These are phyloP conservation scores for Dictyostelium firmibasis DNA, from an alignment of 78 protist genomes.

Conservation along the genomic window DNA sequence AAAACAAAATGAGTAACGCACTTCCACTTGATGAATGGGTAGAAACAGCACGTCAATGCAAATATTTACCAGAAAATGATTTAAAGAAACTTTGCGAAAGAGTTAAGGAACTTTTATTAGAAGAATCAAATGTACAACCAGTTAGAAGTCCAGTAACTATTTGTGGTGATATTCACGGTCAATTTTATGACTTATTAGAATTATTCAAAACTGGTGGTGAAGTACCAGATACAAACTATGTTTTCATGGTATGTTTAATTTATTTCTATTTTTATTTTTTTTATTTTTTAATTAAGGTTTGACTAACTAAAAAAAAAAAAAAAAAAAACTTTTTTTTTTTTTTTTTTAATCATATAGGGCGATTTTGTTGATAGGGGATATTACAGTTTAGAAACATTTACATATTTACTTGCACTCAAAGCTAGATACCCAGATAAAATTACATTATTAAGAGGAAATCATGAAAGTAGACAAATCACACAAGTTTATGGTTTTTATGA, in stretches of 20 bases:
- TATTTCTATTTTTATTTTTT: not conserved
- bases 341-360: slow-evolving; percentile 86
- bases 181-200: slow-evolving; percentile 97
- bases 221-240: slow-evolving; percentile 94
- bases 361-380: slow-evolving; percentile 99
- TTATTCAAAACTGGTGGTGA: slow-evolving; percentile 96
- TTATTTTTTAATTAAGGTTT: not conserved
- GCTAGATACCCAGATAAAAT: slow-evolving; percentile 95
- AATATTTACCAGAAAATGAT: slow-evolving; percentile 89
- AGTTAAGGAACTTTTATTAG: slow-evolving; percentile 93
- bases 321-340: not conserved
- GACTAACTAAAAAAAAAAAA: not conserved
- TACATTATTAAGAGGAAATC: slow-evolving; percentile 97
- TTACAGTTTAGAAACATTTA: slow-evolving; percentile 97
- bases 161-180: slow-evolving; percentile 99
- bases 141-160: slow-evolving; percentile 97
- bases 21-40: slow-evolving; percentile 87
- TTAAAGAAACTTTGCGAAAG: slow-evolving; percentile 90
- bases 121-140: slow-evolving; percentile 97
- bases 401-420: slow-evolving; percentile 92
- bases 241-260: slow-evolving; percentile 93
- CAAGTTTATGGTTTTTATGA: slow-evolving; percentile 99
- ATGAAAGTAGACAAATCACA: slow-evolving; percentile 97
- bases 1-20: not conserved
- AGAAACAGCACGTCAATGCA: slow-evolving; percentile 84